Conservation (phyloP, 805 yeast species). For the Starmerella kuoi region DNA sequence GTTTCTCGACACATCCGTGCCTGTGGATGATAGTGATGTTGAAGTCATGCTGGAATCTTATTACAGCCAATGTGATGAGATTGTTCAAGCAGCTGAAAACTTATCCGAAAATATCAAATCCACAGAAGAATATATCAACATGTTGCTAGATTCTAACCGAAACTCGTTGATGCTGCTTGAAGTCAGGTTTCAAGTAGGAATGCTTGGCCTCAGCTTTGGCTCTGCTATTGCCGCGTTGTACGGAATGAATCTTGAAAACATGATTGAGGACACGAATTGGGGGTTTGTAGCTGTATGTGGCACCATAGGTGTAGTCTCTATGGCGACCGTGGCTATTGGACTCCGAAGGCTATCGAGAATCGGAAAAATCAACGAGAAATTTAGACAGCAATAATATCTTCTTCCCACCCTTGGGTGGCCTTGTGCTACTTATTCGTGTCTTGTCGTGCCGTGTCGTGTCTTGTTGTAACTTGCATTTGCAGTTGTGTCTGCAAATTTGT, state of each 20-base stretch:
- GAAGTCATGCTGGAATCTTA: conserved; percentile 86
- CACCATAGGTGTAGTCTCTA: conserved; percentile 34
- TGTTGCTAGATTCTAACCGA: conserved; percentile 84
- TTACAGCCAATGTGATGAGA: conserved; percentile 82
- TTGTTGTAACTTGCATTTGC: too few species aligned
- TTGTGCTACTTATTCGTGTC: too few species aligned
- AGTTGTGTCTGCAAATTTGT: too few species aligned
- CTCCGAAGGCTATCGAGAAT: conserved; percentile 48
- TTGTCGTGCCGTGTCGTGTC: too few species aligned
- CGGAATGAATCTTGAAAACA: conserved; percentile 93
- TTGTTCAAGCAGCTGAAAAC: conserved; percentile 78
- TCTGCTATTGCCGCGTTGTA: conserved; percentile 74
- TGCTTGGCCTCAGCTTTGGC: conserved; percentile 70
- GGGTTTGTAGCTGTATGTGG: conserved; percentile 50
- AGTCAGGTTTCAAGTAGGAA: conserved; percentile 66
- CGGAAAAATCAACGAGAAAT: conserved; percentile 11
- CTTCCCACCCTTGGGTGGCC: too few species aligned
- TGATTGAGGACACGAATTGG: conserved; percentile 65
- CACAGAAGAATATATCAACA: conserved; percentile 90
- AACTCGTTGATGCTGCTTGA: conserved; percentile 86
- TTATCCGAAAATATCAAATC: conserved; percentile 72
- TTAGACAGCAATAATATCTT: conserved; percentile 1
- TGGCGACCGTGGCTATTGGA: conserved; percentile 41
- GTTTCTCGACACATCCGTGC: conserved; percentile 48
- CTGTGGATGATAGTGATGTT: conserved; percentile 68